Conservation (phyloP, 2,329 filamentous ascomycete species). For the Penicillium sp. region DNA sequence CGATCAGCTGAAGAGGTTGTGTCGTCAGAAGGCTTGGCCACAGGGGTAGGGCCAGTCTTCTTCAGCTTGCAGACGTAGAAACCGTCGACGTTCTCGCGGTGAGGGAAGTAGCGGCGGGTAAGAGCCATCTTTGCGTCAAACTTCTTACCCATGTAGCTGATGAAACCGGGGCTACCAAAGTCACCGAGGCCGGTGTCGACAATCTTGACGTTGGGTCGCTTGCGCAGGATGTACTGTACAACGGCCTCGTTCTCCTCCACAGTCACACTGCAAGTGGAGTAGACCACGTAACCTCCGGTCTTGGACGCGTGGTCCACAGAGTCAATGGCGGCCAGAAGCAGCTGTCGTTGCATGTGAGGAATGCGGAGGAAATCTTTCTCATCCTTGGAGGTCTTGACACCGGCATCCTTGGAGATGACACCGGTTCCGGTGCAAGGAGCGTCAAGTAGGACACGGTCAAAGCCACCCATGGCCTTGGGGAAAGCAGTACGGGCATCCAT, state of each 20-base stretch:
- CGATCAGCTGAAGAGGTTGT: slow-evolving; percentile 30
- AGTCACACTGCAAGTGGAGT: slow-evolving; percentile 94
- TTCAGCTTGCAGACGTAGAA: slow-evolving; percentile 99
- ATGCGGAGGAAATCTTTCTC: slow-evolving; percentile 92
- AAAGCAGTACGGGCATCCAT: slow-evolving; percentile 88
- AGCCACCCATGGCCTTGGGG: slow-evolving; percentile 90
- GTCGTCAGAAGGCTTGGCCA: slow-evolving; percentile 30
- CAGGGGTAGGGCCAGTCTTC: slow-evolving; percentile 78
- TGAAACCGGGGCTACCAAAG: slow-evolving; percentile 93
- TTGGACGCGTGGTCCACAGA: slow-evolving; percentile 89
- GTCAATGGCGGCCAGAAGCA: slow-evolving; percentile 90
- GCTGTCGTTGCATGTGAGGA: slow-evolving; percentile 92
- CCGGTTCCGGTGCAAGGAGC: slow-evolving; percentile 95
- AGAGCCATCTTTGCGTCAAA: slow-evolving; percentile 85
- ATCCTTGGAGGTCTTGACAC: slow-evolving; percentile 97
- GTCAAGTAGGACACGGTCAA: slow-evolving; percentile 91
- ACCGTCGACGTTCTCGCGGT: slow-evolving; percentile 92
- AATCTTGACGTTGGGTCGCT: slow-evolving; percentile 89
- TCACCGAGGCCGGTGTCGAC: slow-evolving; percentile 82
- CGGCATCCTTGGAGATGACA: slow-evolving; percentile 95
- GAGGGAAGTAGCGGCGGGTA: slow-evolving; percentile 84
- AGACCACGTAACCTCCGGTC: slow-evolving; percentile 92
- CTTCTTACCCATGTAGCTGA: slow-evolving; percentile 83
- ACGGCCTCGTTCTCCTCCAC: slow-evolving; percentile 94
- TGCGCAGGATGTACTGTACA: slow-evolving; percentile 88